These are phyloP conservation scores for Globisporangium acanthophoron DNA, from an alignment of 352 stramenopile genomes.

Conservation along the genomic window DNA sequence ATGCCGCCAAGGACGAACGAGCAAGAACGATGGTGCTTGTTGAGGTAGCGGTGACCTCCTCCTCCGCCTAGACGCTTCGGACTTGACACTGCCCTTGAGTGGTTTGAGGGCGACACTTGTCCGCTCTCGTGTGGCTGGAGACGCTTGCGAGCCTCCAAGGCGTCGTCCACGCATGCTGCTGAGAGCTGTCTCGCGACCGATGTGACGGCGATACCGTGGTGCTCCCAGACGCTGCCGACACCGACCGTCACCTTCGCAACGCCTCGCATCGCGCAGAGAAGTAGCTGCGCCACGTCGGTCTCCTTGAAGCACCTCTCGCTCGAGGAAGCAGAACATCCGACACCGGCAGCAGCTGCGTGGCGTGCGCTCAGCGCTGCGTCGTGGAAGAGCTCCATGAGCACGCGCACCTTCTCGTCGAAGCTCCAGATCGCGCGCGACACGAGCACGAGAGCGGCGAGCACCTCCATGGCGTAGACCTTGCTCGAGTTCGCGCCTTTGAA, in stretches of 20 bases:
- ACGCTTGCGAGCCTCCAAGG: background rate
- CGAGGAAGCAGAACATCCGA: slow-evolving; percentile 1
- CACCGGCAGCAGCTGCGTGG: slow-evolving; percentile 14
- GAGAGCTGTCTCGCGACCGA: slow-evolving; percentile 20
- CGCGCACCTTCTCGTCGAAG: slow-evolving; percentile 41
- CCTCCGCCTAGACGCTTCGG: background rate
- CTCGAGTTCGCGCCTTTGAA: slow-evolving; percentile 18
- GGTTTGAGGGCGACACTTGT: slow-evolving; percentile 1
- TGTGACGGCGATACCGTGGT: slow-evolving; percentile 16
- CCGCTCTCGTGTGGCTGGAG: background rate
- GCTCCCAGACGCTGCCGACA: slow-evolving; percentile 33
- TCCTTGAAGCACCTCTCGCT: slow-evolving; percentile 37
- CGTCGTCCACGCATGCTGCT: slow-evolving; percentile 12
- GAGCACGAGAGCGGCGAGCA: slow-evolving; percentile 50
- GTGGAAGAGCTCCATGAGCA: slow-evolving; percentile 56
- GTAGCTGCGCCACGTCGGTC: slow-evolving; percentile 42
- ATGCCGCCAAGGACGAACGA: slow-evolving; percentile 6
- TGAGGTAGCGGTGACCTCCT: background rate
- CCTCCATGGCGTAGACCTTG: slow-evolving; percentile 52
- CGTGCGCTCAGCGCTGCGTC: slow-evolving; percentile 20
- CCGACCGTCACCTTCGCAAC: slow-evolving; percentile 44
- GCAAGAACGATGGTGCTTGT: background rate
- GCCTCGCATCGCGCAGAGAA: slow-evolving; percentile 57
- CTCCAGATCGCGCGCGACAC: slow-evolving; percentile 61
- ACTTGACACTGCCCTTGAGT: background rate